Evolutionary conservation across 2,329 filamentous ascomycete genomes (phyloP), one percentile per base, ranked within the genome.

Genomic region (Cladophialophora psammophila): DNA sequence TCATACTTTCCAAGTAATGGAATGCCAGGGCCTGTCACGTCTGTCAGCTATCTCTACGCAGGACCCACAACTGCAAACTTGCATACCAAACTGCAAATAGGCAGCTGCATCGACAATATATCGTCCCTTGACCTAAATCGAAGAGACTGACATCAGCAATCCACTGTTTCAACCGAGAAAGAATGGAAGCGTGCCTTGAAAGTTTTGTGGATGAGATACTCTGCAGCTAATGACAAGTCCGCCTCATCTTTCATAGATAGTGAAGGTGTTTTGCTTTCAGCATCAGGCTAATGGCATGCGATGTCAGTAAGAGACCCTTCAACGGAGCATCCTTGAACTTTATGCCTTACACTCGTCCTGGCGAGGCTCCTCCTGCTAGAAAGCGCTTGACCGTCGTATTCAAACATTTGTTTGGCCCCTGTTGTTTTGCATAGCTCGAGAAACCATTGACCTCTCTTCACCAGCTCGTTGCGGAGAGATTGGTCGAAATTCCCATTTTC

Each of bases 1-100:
- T 42, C 40, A 8, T 42, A 42, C 40, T 42, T 42, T 42, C 40
- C 40, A n/a, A 42, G 40, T n/a, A 42, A 42, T 18, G 40, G 40
- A 18, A 42, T 42, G 40, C 40, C 40, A n/a, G 40, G 40, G 40
- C 40, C 40, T 42, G 15, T 5, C 40, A 42, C 15, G 3, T 5
- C 40, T 42, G n/a, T 42, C 40, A 42, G 40, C 40, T n/a, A 42
- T n/a, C 13, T 26, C 26, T 26, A 2, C 26, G 26, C 26, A 26
- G 26, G 2, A n/a, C 10, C 40, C 8, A n/a, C 40, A 18, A 8
- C 8, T 2, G 4, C 40, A n/a, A 8, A 6, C 40, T 42, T n/a
- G 2, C 2, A n/a, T 42, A 42, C 40, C 40, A 42, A 42, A 42
- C 40, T 42, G 40, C 18, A 42, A 8, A 42, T 42, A 42, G 5